Conservation (phyloP, 2,329 filamentous ascomycete genomes). For the Neonectria punicea region DNA sequence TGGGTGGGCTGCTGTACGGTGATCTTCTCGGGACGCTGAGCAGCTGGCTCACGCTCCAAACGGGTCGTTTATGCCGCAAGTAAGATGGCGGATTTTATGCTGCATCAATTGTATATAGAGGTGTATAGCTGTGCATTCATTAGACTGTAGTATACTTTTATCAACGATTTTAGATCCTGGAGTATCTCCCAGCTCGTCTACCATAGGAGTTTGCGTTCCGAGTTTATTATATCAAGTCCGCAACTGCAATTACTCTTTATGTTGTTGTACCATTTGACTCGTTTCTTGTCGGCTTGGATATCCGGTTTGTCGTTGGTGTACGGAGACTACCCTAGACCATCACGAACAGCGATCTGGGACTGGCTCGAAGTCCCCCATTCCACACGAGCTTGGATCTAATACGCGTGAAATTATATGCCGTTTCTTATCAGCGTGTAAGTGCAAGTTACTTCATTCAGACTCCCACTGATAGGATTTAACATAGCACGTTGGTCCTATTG, state of each 20-base stretch:
- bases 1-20: slow-evolving; percentile 20
- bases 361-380: neutral
- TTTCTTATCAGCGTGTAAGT: too few species aligned
- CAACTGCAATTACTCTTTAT: neutral
- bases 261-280: neutral
- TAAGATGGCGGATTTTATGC: neutral
- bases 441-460: too few species aligned
- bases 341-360: neutral
- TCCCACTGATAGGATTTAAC: too few species aligned
- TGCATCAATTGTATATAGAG: neutral
- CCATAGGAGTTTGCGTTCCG: neutral
- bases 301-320: neutral
- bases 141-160: neutral
- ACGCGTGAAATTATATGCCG: too few species aligned
- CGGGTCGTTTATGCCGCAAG: slow-evolving; percentile 28
- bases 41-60: slow-evolving; percentile 30
- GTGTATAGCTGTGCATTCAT: neutral
- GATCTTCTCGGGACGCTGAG: slow-evolving; percentile 28
- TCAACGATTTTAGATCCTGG: neutral
- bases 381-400: neutral
- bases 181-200: neutral
- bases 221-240: neutral
- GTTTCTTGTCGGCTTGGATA: neutral
- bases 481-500: too few species aligned
- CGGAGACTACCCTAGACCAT: neutral